These are phyloP conservation scores for Hyphodiscus hymeniophilus DNA, from an alignment of 495 filamentous ascomycete genomes.

Conservation along the genomic window DNA sequence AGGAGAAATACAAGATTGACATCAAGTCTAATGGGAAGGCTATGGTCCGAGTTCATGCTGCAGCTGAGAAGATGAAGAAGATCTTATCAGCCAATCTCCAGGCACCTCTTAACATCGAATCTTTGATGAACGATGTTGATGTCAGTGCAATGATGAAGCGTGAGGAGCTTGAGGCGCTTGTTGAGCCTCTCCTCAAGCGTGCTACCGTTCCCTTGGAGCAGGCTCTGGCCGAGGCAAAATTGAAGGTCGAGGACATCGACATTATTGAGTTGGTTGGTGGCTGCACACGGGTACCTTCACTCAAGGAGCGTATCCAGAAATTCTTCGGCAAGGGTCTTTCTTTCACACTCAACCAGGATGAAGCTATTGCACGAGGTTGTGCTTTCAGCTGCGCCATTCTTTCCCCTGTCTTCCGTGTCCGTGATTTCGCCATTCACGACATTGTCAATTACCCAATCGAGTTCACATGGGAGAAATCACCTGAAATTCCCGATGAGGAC, in stretches of 20 bases:
- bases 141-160: conserved; percentile 84
- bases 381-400: conserved; percentile 98
- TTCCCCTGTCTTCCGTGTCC: conserved; percentile 95
- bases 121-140: conserved; percentile 96
- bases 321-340: conserved; percentile 91
- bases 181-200: conserved; percentile 76
- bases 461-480: conserved; percentile 98
- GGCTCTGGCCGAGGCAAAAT: conserved; percentile 83
- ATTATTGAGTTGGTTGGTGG: conserved; percentile 90
- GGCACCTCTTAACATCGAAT: conserved; percentile 96
- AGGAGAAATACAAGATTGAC: conserved; percentile 85
- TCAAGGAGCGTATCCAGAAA: conserved; percentile 82
- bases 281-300: conserved; percentile 82
- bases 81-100: conserved; percentile 90
- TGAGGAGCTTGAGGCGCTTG: conserved; percentile 85
- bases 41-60: conserved; percentile 72
- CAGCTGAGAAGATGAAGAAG: conserved; percentile 98
- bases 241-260: conserved; percentile 88
- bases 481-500: conserved; percentile 97
- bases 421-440: conserved; percentile 95
- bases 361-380: conserved; percentile 92
- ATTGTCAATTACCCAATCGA: conserved; percentile 98
- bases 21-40: conserved; percentile 86
- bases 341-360: conserved; percentile 97
- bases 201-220: conserved; percentile 71